Evolutionary conservation across 2,329 filamentous ascomycete species (phyloP).

Genomic region (Lecanoromycetidae sp.): DNA sequence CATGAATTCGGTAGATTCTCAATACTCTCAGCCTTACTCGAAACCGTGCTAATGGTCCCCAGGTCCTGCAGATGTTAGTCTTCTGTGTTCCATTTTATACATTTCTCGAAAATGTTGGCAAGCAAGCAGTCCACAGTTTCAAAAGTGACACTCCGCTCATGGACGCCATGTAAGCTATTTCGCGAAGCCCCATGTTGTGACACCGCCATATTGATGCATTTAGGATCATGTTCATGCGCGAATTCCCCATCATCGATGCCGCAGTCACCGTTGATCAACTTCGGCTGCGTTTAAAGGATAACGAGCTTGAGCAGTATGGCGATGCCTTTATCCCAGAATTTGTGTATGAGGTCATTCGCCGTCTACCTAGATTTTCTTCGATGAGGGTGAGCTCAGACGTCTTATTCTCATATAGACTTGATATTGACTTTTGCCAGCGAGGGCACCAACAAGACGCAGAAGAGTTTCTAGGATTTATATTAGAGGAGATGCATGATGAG

Average conservation of each 20-base stretch:
- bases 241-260: conserved; percentile 79
- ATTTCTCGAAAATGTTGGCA: conserved; percentile 77
- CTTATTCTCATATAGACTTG: neutral
- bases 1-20: conserved; percentile 86
- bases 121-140: conserved; percentile 76
- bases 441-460: conserved; percentile 97
- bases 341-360: conserved; percentile 84
- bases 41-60: conserved; percentile 27
- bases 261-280: conserved; percentile 62
- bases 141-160: conserved; percentile 89
- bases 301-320: conserved; percentile 79
- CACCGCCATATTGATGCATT: neutral
- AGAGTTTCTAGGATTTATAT: conserved; percentile 85
- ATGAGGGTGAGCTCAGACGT: conserved; percentile 59
- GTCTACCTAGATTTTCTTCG: conserved; percentile 73
- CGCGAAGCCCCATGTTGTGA: neutral
- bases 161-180: conserved; percentile 69
- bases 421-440: conserved; percentile 44
- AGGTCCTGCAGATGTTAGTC: conserved; percentile 91
- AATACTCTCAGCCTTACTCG: neutral
- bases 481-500: conserved; percentile 89
- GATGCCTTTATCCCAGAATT: conserved; percentile 88
- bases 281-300: conserved; percentile 59
- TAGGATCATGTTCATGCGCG: conserved; percentile 90
- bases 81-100: conserved; percentile 92